A percentile compares a stretch with the other conserved stretches of the same genome.
Evolutionary conservation across 164 flowering plant genomes (phyloP).

Genomic region (Vitis rotundifolia): DNA sequence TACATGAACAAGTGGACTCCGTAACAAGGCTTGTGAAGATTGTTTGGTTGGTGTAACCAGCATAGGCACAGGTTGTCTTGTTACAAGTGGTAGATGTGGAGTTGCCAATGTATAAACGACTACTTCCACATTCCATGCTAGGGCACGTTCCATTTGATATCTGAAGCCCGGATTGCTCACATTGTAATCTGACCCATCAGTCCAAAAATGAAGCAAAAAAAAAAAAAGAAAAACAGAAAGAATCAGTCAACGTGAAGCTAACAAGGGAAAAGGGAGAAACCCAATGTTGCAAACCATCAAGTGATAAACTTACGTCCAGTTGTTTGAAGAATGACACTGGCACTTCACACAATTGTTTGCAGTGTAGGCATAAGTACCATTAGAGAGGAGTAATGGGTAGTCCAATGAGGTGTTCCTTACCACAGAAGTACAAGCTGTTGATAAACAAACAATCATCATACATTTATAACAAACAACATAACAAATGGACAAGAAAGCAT

Average conservation of each 20-base stretch:
- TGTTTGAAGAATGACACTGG: conserved; percentile 41
- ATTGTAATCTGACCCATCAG: conserved; percentile 47
- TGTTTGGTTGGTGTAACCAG: conserved; percentile 47
- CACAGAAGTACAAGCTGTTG: conserved; percentile 55
- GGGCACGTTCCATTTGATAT: conserved; percentile 46
- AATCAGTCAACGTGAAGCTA: neutral
- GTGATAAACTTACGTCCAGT: conserved; percentile 48
- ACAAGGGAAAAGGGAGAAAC: neutral
- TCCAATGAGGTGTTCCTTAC: conserved; percentile 44
- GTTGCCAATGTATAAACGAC: conserved; percentile 41
- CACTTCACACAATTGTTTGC: conserved; percentile 68
- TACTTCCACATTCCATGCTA: conserved; percentile 38
- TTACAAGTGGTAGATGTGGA: conserved; percentile 24
- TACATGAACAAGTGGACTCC: conserved; percentile 51
- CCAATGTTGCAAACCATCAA: neutral
- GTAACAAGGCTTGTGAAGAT: conserved; percentile 39
- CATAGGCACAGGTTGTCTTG: conserved; percentile 51
- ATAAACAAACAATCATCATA: no score
- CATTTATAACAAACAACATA: no score
- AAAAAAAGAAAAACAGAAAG: neutral
- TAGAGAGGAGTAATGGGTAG: conserved; percentile 48
- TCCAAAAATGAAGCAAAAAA: neutral
- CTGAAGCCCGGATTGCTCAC: conserved; percentile 40
- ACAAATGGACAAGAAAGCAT: no score
- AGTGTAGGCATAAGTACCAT: conserved; percentile 54